Evolutionary conservation across 1,139 yeast genomes (phyloP).

Genomic region (Suhomyces kunorum): DNA sequence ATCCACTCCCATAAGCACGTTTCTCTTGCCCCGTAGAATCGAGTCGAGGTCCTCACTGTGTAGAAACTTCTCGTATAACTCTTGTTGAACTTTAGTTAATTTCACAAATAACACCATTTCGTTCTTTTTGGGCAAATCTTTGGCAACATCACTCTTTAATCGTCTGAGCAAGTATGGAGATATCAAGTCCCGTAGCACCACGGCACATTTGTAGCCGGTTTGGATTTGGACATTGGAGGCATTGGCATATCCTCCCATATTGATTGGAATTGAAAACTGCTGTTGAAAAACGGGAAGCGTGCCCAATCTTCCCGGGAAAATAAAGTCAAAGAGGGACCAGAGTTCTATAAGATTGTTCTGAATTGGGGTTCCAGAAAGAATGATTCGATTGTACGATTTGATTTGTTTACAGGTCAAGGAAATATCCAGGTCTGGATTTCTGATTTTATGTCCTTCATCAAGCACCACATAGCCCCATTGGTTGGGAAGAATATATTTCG

Average conservation of each 20-base stretch:
- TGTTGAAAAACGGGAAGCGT: conserved; percentile 92
- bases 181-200: conserved; percentile 79
- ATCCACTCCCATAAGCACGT: conserved; percentile 88
- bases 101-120: conserved; percentile 94
- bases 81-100: conserved; percentile 73
- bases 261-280: conserved; percentile 90
- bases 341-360: conserved; percentile 88
- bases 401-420: conserved; percentile 83
- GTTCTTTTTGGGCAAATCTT: conserved; percentile 87
- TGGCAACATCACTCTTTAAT: conserved; percentile 93
- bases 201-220: conserved; percentile 95
- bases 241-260: conserved; percentile 97
- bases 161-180: conserved; percentile 87
- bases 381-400: conserved; percentile 77
- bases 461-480: conserved; percentile 89
- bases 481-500: conserved; percentile 63
- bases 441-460: conserved; percentile 95
- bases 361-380: conserved; percentile 93
- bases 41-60: conserved; percentile 74
- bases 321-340: conserved; percentile 94
- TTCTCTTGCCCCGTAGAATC: conserved; percentile 73
- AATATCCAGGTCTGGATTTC: conserved; percentile 91
- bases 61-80: conserved; percentile 70
- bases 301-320: conserved; percentile 91
- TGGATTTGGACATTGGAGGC: conserved; percentile 96